phyloP scores from a whole-genome alignment of 129 eudicot species.

The Pseudognaphalium luteoalbum region DNA sequence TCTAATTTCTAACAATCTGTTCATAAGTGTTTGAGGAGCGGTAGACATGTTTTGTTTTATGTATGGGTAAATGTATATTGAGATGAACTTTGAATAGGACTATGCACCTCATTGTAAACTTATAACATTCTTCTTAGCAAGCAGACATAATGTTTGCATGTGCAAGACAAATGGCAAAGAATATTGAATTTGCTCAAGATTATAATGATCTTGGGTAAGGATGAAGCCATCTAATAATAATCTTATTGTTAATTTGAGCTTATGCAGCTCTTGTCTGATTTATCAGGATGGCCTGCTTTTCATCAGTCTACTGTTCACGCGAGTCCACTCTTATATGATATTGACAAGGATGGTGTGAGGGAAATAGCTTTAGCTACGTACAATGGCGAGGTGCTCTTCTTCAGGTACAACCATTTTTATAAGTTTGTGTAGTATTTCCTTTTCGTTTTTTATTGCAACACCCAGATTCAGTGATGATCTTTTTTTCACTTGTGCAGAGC shows the following conservation, averaged over 20 bases:
- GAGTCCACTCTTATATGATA: conserved; percentile 91
- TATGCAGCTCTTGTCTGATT: conserved; percentile 18
- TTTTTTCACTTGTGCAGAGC: conserved; percentile 46
- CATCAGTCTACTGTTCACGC: conserved; percentile 98
- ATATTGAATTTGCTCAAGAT: neutral
- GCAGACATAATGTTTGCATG: neutral
- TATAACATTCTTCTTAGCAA: neutral
- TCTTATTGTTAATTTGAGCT: conserved; percentile 19
- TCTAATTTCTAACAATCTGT: neutral
- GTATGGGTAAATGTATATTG: neutral
- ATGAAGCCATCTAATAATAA: neutral
- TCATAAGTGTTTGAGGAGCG: neutral
- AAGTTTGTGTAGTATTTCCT: neutral
- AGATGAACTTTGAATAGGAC: neutral
- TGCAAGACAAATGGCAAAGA: neutral
- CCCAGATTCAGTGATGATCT: conserved; percentile 10
- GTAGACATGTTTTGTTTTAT: neutral
- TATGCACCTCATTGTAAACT: neutral
- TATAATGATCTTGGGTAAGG: neutral
- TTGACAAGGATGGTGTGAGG: conserved; percentile 98
- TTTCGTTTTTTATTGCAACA: conserved; percentile 9
- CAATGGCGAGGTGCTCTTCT: conserved; percentile 96
- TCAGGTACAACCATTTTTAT: conserved; percentile 55
- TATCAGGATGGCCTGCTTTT: conserved; percentile 98
- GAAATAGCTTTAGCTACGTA: conserved; percentile 98